These are phyloP conservation scores for Leccinum fuscescens DNA, from an alignment of 1,284 basidiomycete species.

Conservation along the genomic window DNA sequence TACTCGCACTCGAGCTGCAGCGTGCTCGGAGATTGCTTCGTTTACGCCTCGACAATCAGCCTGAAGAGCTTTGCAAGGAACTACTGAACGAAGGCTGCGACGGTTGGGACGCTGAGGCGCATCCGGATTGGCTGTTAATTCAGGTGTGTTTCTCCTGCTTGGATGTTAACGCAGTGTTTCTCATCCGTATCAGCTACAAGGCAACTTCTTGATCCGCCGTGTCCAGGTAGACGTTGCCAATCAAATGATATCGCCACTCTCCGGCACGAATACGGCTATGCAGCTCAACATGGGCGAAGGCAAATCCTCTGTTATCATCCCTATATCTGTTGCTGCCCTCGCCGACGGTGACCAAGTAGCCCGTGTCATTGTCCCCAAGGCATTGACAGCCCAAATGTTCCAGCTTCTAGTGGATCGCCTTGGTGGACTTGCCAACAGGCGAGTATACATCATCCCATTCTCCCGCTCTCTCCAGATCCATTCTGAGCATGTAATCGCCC, in stretches of 20 bases:
- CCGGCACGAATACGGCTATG: conserved; percentile 36
- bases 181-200: conserved; percentile 37
- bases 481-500: conserved; percentile 17
- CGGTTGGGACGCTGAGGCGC: conserved; percentile 12
- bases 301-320: conserved; percentile 37
- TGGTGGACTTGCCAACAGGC: conserved; percentile 42
- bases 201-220: conserved; percentile 39
- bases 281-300: conserved; percentile 62
- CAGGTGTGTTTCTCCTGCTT: conserved; percentile 34
- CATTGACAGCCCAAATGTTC: conserved; percentile 41
- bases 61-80: conserved; percentile 39
- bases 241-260: conserved; percentile 46
- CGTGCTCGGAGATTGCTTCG: conserved; percentile 22
- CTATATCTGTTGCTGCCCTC: neutral
- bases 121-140: conserved; percentile 47
- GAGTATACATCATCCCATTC: conserved; percentile 49
- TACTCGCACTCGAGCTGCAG: conserved; percentile 29
- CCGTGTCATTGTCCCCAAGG: conserved; percentile 1
- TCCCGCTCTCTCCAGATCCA: conserved; percentile 37
- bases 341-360: neutral
- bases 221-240: conserved; percentile 41
- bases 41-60: neutral
- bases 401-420: conserved; percentile 45
- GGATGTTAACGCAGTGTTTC: neutral
- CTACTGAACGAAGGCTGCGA: conserved; percentile 27